Conservation (phyloP, 441 rosid genomes). For the Populus hybrid region DNA sequence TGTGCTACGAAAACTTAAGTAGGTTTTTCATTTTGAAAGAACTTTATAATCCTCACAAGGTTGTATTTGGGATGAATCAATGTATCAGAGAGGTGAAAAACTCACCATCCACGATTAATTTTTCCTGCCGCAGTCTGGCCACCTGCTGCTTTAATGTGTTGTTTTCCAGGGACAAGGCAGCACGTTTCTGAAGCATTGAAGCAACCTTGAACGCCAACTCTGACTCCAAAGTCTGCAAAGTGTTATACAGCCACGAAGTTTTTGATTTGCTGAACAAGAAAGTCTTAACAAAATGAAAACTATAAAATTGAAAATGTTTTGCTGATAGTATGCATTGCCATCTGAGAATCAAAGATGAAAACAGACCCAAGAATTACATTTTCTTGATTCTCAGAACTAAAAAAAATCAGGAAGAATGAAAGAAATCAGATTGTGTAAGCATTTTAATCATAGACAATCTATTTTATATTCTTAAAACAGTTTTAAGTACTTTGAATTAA, state of each 20-base stretch:
- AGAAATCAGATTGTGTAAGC: background rate
- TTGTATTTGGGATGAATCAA: background rate
- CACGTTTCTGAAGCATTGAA: conserved; percentile 56
- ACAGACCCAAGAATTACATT: background rate
- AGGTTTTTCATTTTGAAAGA: background rate
- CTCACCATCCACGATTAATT: conserved; percentile 55
- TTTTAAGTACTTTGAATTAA: background rate
- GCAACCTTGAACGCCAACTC: conserved; percentile 54
- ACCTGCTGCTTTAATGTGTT: conserved; percentile 57
- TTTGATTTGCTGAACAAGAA: background rate
- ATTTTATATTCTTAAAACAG: too few species aligned
- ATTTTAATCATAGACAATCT: background rate
- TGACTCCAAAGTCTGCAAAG: conserved; percentile 49
- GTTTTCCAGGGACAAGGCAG: conserved; percentile 56
- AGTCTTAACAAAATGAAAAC: background rate
- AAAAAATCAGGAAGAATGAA: background rate
- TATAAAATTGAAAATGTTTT: background rate
- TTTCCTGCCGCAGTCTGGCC: conserved; percentile 49
- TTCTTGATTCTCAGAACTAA: background rate
- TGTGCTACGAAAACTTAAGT: background rate
- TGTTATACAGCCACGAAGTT: background rate
- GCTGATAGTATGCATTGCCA: background rate
- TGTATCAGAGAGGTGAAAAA: background rate
- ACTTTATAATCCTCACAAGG: background rate
- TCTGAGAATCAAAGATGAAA: background rate